A percentile compares a stretch with the other conserved stretches of the same genome.
These are phyloP conservation scores for Penicillium angulare DNA, from an alignment of 495 filamentous ascomycete species.

Conservation along the genomic window DNA sequence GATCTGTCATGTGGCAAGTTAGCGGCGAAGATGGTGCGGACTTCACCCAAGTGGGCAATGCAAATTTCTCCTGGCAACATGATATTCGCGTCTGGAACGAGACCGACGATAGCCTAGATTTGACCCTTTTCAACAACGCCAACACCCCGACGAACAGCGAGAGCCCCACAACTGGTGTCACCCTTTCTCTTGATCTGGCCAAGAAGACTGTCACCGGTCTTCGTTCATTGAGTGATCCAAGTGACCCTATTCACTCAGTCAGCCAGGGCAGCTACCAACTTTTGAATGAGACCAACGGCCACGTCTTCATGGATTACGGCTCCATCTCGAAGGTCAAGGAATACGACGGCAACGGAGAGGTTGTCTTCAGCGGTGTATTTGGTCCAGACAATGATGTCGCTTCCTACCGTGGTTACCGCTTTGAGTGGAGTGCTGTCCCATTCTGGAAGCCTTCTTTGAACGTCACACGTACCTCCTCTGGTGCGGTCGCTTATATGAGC, in stretches of 20 bases:
- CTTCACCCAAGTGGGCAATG: slow-evolving; percentile 22
- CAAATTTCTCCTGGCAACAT: slow-evolving; percentile 33
- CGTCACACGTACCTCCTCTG: slow-evolving; percentile 9
- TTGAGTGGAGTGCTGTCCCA: slow-evolving; percentile 36
- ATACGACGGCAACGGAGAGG: slow-evolving; percentile 23
- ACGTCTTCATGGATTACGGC: slow-evolving; percentile 44
- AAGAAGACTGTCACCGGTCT: slow-evolving; percentile 16
- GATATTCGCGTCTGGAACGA: slow-evolving; percentile 20
- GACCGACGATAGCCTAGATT: slow-evolving; percentile 14
- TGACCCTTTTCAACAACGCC: slow-evolving; percentile 31
- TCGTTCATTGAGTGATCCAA: slow-evolving; percentile 19
- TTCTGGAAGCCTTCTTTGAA: slow-evolving; percentile 33
- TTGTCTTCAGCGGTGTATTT: slow-evolving; percentile 24
- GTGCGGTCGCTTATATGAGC: slow-evolving; percentile 25
- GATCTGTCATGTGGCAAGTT: slow-evolving; percentile 38
- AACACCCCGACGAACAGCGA: slow-evolving; percentile 16
- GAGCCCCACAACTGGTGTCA: slow-evolving; percentile 23
- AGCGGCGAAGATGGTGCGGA: slow-evolving; percentile 40
- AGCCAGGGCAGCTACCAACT: slow-evolving; percentile 45
- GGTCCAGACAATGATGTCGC: slow-evolving; percentile 34
- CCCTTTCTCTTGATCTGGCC: slow-evolving; percentile 21
- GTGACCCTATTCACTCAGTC: slow-evolving; percentile 28
- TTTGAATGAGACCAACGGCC: slow-evolving; percentile 31
- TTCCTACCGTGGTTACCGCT: slow-evolving; percentile 43
- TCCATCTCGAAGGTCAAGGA: slow-evolving; percentile 44